These are phyloP conservation scores for Phyllachora maydis DNA, from an alignment of 2,329 filamentous ascomycete species.

Conservation along the genomic window DNA sequence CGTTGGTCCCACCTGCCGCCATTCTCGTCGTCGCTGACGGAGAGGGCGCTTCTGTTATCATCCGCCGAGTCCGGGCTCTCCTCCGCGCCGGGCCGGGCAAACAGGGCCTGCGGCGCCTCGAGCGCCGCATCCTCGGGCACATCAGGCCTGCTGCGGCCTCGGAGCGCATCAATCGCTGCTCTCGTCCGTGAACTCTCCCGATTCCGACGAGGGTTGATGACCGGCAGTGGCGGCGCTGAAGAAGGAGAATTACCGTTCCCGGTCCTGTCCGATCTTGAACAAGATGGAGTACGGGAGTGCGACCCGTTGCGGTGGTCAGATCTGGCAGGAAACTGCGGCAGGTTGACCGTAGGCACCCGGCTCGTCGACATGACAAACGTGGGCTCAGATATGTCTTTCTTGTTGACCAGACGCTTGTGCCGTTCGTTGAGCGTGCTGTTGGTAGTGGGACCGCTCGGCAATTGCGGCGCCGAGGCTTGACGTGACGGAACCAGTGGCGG, in stretches of 20 bases:
- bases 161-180: constrained; percentile 16
- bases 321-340: constrained; percentile 10
- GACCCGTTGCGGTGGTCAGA: constrained; percentile 7
- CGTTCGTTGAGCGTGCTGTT: constrained; percentile 15
- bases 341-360: constrained; percentile 19
- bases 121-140: constrained; percentile 11
- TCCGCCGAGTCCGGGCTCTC: constrained; percentile 4
- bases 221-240: constrained; percentile 29
- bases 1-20: constrained; percentile 13
- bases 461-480: constrained; percentile 12
- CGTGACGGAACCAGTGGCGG: too few species aligned
- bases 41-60: constrained; percentile 9
- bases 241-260: not conserved
- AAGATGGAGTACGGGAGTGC: too few species aligned
- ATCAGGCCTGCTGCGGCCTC: constrained; percentile 13
- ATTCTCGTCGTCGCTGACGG: constrained; percentile 18
- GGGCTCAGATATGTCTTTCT: constrained; percentile 28
- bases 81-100: constrained; percentile 3
- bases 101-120: constrained; percentile 11
- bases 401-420: constrained; percentile 19
- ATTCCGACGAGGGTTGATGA: constrained; percentile 34
- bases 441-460: constrained; percentile 7
- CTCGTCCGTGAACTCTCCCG: constrained; percentile 16
- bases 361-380: constrained; percentile 23
- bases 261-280: constrained; percentile 10